Base-by-base conservation (phyloP, 2,329 filamentous ascomycete species). In the Polychaeton citri region DNA sequence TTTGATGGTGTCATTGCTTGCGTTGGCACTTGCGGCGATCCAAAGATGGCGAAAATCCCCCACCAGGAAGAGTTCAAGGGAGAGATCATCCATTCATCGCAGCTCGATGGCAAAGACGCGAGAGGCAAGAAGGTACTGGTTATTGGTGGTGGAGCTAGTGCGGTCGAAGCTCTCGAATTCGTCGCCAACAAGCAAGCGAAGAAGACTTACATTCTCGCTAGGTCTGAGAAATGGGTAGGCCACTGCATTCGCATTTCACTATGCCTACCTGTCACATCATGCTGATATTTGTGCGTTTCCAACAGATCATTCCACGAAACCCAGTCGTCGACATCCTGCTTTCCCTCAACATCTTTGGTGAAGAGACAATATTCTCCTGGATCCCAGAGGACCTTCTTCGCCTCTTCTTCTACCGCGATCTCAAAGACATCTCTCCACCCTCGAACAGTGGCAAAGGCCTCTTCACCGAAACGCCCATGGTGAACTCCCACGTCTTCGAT, bases 401-500 rank as follows among this genome's bases (percentile, higher is more conserved):
- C 41, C 74, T 79, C 43, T 71, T 88, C 62, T 92, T 92, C 64
- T 92, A 92, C 54, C 74, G 83, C 12, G 84, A 90, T 47, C 69
- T 92, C 2, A 62, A 77, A 47, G 76, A 86, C 45, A 68, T 92
- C 4, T 72, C 81, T 0, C 84, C 84, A 0, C 61, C 71, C 0
- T 40, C 43, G 6, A 49, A 51, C 35, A 54, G 49, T 2, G 64
- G 71, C 18, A 77, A 79, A 49, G 82, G 82, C 6, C 62, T 90
- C n/a, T 92, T 85, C 55, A 85, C 71, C 19, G 79, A 82, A 35
- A 92, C 84, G 0, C 84, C 84, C 1, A 88, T 90, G 81, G 81
- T 90, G 17, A 92, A 90, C 57, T 80, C 77, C 12, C 77, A 86
- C 32, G 71, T 92, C 1, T 79, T 93, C 58, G 66, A 81, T 33